Base-by-base conservation (phyloP, 371 early-diverging fungal genomes). In the Polyrhizophydium stewartii region DNA sequence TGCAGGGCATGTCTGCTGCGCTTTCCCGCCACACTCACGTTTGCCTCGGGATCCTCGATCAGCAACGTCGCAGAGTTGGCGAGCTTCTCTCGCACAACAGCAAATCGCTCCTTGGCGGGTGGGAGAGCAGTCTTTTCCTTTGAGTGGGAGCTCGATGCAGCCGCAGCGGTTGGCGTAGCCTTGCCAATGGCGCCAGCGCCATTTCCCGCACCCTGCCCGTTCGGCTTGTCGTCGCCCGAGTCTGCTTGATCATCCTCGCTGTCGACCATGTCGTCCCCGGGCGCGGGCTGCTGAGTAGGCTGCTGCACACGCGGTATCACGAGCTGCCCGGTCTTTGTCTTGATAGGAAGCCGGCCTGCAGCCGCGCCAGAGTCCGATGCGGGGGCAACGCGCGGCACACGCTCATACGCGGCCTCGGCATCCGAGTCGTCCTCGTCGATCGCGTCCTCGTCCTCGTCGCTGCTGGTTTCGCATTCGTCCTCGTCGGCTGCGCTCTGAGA, bases 1-100 rank as follows among this genome's bases (percentile, higher is more conserved):
- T 28, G 52, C 31, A 27, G 63, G 58, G 17, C 28, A 40, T 41
- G 31, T 37, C 22, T 6, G 33, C 45, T 27, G 35, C 7, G 13
- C 35, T 7, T 13, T 35, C 35, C 3, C 35, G 35, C 3, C 7
- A 55, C 9, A 53, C 73, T 52, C 70, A 88, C 84, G 46, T 88
- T 79, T 13, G 74, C 80, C 65, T 94, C 94, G 2, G 94, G 94
- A 62, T 91, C 83, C 55, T 87, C 89, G 61, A 91, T 84, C 41
- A 94, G 76, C 5, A 65, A 59, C 32, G 90, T 79, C 9, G 95
- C 92, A 33, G 88, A 66, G 12, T 70, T 64, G 1, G 94, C 94
- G 58, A 96, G 73, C 64, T 86, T 75, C 75, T 90, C 93, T 66
- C 92, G 74, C 74, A 89, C 75, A 84, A 89, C 75, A 85, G 87